Evolutionary conservation across 148 eudicot genomes (phyloP).

Genomic region (Gaultheria prostrata): DNA sequence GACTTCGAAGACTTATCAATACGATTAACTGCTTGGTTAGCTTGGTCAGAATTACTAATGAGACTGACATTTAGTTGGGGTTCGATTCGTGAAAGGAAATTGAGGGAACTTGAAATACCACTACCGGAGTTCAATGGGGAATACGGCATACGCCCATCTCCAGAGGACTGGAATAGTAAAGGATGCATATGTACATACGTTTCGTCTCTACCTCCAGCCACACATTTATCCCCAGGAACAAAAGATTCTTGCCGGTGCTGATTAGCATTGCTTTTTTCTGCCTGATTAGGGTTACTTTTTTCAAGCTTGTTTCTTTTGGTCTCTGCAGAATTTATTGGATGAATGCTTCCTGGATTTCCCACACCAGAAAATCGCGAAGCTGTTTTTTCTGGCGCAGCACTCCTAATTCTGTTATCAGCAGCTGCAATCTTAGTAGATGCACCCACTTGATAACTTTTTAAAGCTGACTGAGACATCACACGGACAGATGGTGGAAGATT

Average conservation of each 20-base stretch:
- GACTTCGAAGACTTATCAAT: slow-evolving; percentile 33
- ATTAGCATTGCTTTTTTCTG: slow-evolving; percentile 20
- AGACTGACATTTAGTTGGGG: slow-evolving; percentile 55
- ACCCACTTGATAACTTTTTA: slow-evolving; percentile 51
- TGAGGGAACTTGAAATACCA: slow-evolving; percentile 55
- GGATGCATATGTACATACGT: slow-evolving; percentile 89
- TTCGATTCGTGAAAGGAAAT: slow-evolving; percentile 59
- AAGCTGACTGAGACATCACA: slow-evolving; percentile 71
- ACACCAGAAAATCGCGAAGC: slow-evolving; percentile 20
- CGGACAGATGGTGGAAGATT: slow-evolving; percentile 95
- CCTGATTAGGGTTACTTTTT: slow-evolving; percentile 21
- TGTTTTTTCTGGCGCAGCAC: slow-evolving; percentile 27
- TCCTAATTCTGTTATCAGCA: slow-evolving; percentile 13
- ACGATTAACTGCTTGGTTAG: slow-evolving; percentile 29
- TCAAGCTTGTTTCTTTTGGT: slow-evolving; percentile 19
- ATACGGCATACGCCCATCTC: slow-evolving; percentile 53
- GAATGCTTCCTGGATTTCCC: slow-evolving; percentile 21
- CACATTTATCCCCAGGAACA: slow-evolving; percentile 21
- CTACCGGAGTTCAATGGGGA: slow-evolving; percentile 42
- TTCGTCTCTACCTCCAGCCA: slow-evolving; percentile 38
- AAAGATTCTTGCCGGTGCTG: slow-evolving; percentile 31
- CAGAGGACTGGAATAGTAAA: slow-evolving; percentile 63
- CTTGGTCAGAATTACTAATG: slow-evolving; percentile 41
- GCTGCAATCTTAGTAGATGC: slow-evolving; percentile 30
- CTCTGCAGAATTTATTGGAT: slow-evolving; percentile 29